These are phyloP conservation scores for Fistulinella prunicolor DNA, from an alignment of 768 basidiomycete genomes.

Conservation along the genomic window DNA sequence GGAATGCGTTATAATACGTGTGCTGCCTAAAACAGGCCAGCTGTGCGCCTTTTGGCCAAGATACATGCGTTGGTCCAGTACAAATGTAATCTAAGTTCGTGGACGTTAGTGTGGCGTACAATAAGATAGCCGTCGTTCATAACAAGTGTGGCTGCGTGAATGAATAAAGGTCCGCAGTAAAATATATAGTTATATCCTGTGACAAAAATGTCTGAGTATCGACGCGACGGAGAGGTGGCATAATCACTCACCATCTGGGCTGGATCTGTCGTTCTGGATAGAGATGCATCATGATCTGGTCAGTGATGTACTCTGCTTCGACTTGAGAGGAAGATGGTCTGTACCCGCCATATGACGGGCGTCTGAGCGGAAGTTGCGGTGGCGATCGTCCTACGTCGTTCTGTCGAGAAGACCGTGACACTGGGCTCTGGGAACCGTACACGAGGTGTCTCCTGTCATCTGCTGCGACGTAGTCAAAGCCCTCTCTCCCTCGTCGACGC, in stretches of 20 bases:
- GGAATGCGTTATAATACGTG: background rate
- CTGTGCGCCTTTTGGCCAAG: conserved; percentile 3
- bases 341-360: conserved; percentile 11
- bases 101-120: conserved; percentile 7
- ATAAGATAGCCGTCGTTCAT: conserved; percentile 12
- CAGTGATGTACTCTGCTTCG: conserved; percentile 31
- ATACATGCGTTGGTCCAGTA: conserved; percentile 16
- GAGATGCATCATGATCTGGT: conserved; percentile 35
- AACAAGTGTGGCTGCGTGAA: conserved; percentile 9
- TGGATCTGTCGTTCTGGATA: conserved; percentile 33
- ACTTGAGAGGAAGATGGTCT: conserved; percentile 27
- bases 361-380: conserved; percentile 13
- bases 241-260: conserved; percentile 28
- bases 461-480: background rate
- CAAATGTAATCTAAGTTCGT: conserved; percentile 21
- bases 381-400: conserved; percentile 17
- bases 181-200: conserved; percentile 22
- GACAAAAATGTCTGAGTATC: background rate
- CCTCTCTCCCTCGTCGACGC: conserved; percentile 18
- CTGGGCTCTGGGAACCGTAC: conserved; percentile 6
- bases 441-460: conserved; percentile 6
- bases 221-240: background rate
- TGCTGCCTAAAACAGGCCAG: conserved; percentile 8
- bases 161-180: conserved; percentile 1
- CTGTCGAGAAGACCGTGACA: conserved; percentile 7